A percentile compares a stretch with the other conserved stretches of the same genome.
phyloP scores from a whole-genome alignment of 2,329 filamentous ascomycete species.

The Talaromyces sp. region DNA sequence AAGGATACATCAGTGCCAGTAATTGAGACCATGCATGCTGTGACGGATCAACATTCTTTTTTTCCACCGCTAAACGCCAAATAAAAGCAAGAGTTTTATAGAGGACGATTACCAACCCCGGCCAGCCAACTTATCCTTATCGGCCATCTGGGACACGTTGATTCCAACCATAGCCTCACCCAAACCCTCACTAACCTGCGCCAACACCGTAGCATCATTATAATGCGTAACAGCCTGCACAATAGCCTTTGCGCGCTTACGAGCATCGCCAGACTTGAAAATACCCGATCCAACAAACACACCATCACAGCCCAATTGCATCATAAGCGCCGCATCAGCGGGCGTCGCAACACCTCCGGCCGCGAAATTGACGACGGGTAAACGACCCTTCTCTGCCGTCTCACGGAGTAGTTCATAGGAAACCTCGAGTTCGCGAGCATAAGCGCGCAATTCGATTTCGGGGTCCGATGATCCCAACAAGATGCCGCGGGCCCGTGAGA shows the following conservation, averaged over 20 bases:
- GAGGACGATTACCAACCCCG: slow-evolving; percentile 65
- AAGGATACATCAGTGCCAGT: neutral
- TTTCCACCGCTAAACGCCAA: neutral
- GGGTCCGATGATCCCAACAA: slow-evolving; percentile 36
- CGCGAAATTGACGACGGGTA: slow-evolving; percentile 96
- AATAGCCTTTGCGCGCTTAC: slow-evolving; percentile 86
- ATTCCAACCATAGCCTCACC: slow-evolving; percentile 99
- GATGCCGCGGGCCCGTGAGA: slow-evolving; percentile 63
- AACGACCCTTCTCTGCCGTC: slow-evolving; percentile 76
- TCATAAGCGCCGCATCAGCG: slow-evolving; percentile 95
- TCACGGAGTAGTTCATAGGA: slow-evolving; percentile 76
- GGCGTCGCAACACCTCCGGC: slow-evolving; percentile 99
- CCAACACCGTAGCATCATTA: slow-evolving; percentile 76
- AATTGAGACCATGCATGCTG: neutral
- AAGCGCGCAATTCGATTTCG: slow-evolving; percentile 68
- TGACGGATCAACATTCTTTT: neutral
- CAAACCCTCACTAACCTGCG: slow-evolving; percentile 78
- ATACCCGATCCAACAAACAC: slow-evolving; percentile 97
- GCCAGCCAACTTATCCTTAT: slow-evolving; percentile 75
- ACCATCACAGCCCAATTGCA: slow-evolving; percentile 97
- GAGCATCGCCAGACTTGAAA: slow-evolving; percentile 92
- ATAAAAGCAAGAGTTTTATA: neutral
- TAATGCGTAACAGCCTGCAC: slow-evolving; percentile 91
- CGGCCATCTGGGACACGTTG: slow-evolving; percentile 72
- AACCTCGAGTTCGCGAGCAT: slow-evolving; percentile 75